A percentile compares a stretch with the other conserved stretches of the same genome.
Evolutionary conservation across 257 asterid genomes (phyloP).

Genomic region (Gentiana dahurica): DNA sequence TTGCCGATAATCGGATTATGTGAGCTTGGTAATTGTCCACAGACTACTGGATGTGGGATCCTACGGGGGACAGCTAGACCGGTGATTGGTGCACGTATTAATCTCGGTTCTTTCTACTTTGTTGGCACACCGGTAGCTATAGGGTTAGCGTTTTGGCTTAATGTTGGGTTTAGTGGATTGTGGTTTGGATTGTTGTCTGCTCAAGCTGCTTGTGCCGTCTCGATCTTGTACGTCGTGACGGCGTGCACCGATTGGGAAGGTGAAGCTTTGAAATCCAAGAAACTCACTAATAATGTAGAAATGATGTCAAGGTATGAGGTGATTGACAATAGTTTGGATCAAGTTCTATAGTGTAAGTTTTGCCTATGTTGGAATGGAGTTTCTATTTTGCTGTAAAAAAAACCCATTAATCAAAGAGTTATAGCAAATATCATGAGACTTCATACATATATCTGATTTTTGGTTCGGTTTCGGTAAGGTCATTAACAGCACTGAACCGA

Average conservation of each 20-base stretch:
- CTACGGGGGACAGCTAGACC: constrained; percentile 82
- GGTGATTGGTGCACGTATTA: constrained; percentile 65
- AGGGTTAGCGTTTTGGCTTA: constrained; percentile 58
- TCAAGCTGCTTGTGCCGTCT: constrained; percentile 74
- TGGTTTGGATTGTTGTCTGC: constrained; percentile 84
- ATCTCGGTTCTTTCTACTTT: constrained; percentile 71
- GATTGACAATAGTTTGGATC: constrained; percentile 26
- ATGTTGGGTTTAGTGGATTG: constrained; percentile 61
- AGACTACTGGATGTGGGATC: constrained; percentile 95
- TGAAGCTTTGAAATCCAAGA: constrained; percentile 48
- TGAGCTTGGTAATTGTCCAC: constrained; percentile 93
- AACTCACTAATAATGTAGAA: constrained; percentile 25
- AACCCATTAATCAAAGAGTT: neutral
- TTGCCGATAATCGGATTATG: constrained; percentile 73
- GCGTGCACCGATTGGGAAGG: constrained; percentile 65
- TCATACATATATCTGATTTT: no score
- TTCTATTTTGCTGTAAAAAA: neutral
- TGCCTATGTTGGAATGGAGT: neutral
- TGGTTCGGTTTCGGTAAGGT: no score
- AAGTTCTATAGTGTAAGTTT: constrained; percentile 1
- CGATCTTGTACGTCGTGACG: constrained; percentile 54
- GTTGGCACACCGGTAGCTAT: constrained; percentile 85
- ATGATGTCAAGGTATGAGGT: constrained; percentile 22
- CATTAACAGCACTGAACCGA: no score
- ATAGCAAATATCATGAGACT: no score